Evolutionary conservation across 306 rosid genomes (phyloP).

Genomic region (Quillaja saponaria): DNA sequence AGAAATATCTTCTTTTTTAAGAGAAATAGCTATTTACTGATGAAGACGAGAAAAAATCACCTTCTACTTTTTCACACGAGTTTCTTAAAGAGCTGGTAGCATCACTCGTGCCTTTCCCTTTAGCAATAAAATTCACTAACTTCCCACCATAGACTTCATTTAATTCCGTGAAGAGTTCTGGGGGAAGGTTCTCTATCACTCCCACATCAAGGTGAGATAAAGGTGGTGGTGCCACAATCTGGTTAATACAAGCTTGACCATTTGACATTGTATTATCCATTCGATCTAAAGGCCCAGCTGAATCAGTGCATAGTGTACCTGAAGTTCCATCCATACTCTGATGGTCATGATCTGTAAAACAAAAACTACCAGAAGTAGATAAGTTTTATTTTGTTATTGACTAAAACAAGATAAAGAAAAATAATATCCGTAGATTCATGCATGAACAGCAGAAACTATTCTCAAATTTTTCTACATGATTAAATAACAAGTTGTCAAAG

Average conservation of each 20-base stretch:
- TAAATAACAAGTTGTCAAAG: conserved; percentile 14
- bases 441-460: not conserved
- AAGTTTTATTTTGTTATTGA: conserved; percentile 23
- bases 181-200: conserved; percentile 78
- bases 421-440: not conserved
- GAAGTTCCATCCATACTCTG: conserved; percentile 34
- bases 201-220: conserved; percentile 74
- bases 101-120: conserved; percentile 47
- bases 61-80: too few relatives aligned
- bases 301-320: conserved; percentile 33
- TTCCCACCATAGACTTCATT: conserved; percentile 76
- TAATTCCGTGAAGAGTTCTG: conserved; percentile 76
- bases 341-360: conserved; percentile 46
- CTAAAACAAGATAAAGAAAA: conserved; percentile 2
- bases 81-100: conserved; percentile 23
- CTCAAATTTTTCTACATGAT: not conserved
- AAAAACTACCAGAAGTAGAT: conserved; percentile 21
- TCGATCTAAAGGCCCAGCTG: conserved; percentile 38
- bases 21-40: too few relatives aligned
- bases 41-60: conserved; percentile 35
- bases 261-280: conserved; percentile 34
- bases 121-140: conserved; percentile 60
- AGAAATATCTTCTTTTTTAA: conserved; percentile 24
- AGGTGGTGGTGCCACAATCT: conserved; percentile 62
- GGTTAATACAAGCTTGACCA: conserved; percentile 43